Conservation (phyloP, 1,284 basidiomycete genomes). For the Phylloboletellus chloephorus region DNA sequence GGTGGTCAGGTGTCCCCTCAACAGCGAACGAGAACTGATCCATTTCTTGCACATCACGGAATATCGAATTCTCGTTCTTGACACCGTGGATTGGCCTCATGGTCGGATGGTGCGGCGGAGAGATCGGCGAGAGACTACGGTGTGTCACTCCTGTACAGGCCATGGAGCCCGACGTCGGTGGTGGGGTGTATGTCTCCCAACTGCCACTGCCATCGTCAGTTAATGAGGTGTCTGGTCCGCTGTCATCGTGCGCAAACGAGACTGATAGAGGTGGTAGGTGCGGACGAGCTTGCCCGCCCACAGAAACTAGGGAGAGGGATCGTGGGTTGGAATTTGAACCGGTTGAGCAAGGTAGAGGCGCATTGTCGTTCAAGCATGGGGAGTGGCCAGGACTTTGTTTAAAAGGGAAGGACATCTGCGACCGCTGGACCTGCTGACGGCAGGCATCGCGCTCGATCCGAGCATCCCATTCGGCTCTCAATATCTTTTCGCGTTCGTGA, state of each 20-base stretch:
- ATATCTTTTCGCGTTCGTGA: constrained; percentile 60
- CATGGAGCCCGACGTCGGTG: constrained; percentile 46
- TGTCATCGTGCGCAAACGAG: constrained; percentile 33
- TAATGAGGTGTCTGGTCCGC: constrained; percentile 44
- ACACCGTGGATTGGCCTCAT: constrained; percentile 6
- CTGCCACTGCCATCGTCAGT: constrained; percentile 43
- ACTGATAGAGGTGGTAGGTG: constrained; percentile 28
- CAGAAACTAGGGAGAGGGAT: constrained; percentile 28
- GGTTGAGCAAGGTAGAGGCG: constrained; percentile 14
- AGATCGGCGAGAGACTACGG: constrained; percentile 24
- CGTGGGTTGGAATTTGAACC: constrained; percentile 13
- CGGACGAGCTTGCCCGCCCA: constrained; percentile 31
- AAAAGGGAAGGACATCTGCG: constrained; percentile 18
- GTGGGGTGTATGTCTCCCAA: constrained; percentile 57
- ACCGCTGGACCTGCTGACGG: constrained; percentile 22
- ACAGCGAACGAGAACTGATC: constrained; percentile 27
- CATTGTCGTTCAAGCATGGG: constrained; percentile 23
- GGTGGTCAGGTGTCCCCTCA: constrained; percentile 15
- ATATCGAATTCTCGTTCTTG: constrained; percentile 23
- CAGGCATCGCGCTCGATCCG: constrained; percentile 29
- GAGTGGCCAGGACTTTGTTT: constrained; percentile 31
- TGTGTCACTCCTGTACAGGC: constrained; percentile 25
- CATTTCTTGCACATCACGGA: constrained; percentile 20
- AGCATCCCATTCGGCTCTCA: constrained; percentile 60
- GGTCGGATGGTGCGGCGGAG: constrained; percentile 13